A percentile compares a stretch with the other conserved stretches of the same genome.
These are phyloP conservation scores for Sextonia rubra DNA, from an alignment of 164 flowering plant species.

Conservation along the genomic window DNA sequence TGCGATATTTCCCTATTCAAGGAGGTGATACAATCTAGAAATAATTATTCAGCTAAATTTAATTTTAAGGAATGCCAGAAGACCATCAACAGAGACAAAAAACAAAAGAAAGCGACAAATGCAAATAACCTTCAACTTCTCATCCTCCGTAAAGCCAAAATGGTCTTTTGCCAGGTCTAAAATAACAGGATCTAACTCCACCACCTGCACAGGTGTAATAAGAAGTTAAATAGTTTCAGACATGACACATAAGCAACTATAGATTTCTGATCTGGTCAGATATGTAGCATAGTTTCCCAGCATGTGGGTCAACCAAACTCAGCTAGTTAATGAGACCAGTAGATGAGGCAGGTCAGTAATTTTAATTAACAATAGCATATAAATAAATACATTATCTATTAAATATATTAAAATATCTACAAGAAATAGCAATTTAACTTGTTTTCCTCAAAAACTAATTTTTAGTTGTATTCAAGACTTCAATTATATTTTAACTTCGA, in stretches of 20 bases:
- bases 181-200: constrained; percentile 80
- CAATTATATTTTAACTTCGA: too few species aligned
- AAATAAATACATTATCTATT: too few species aligned
- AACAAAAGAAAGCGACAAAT: not conserved
- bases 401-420: too few species aligned
- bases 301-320: too few species aligned
- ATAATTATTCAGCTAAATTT: too few species aligned
- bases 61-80: not conserved
- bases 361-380: too few species aligned
- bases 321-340: too few species aligned
- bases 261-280: not conserved
- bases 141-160: constrained; percentile 66
- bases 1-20: too few species aligned
- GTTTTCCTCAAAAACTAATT: too few species aligned
- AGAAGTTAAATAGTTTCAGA: not conserved
- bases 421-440: too few species aligned
- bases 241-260: not conserved
- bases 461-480: too few species aligned
- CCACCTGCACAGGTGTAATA: constrained; percentile 42
- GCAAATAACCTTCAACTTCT: constrained; percentile 56
- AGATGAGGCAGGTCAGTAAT: too few species aligned
- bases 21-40: not conserved
- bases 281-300: not conserved
- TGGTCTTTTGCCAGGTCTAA: constrained; percentile 56
- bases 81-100: not conserved